Evolutionary conservation across 148 eudicot genomes (phyloP).

Genomic region (Talinum fruticosum): DNA sequence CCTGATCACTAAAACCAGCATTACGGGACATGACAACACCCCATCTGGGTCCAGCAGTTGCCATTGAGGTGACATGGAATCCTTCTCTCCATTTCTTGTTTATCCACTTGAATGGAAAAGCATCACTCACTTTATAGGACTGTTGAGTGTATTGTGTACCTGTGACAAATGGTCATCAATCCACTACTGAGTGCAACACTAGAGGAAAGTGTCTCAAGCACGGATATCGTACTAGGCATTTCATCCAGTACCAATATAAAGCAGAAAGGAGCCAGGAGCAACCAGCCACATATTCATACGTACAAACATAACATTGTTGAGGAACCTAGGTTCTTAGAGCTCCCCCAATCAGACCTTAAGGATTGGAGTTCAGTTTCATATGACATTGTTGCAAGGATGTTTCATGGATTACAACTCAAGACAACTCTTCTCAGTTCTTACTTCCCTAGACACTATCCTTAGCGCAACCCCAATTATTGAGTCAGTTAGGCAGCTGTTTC

Average conservation of each 20-base stretch:
- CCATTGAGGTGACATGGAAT: constrained; percentile 91
- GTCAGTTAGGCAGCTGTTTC: neutral
- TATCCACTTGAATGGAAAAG: constrained; percentile 94
- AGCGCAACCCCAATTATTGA: neutral
- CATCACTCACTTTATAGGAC: constrained; percentile 90
- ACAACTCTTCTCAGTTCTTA: too few relatives aligned
- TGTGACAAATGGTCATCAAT: constrained; percentile 23
- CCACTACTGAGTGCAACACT: neutral
- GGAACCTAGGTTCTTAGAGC: too few relatives aligned
- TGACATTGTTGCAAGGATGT: neutral
- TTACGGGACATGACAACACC: constrained; percentile 94
- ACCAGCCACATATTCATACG: neutral
- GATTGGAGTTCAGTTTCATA: neutral
- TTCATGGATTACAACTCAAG: neutral
- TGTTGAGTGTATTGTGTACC: constrained; percentile 81
- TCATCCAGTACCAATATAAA: too few relatives aligned
- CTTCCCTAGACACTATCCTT: too few relatives aligned
- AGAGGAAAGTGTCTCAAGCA: too few relatives aligned
- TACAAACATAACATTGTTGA: too few relatives aligned
- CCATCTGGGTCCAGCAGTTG: constrained; percentile 91
- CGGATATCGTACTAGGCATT: too few relatives aligned
- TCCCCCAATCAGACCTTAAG: too few relatives aligned
- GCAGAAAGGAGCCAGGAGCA: neutral
- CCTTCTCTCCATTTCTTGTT: constrained; percentile 97
- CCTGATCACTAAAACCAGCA: constrained; percentile 88